Base-by-base conservation (phyloP, 2,329 filamentous ascomycete species). In the Sporothrix dimorphospora region DNA sequence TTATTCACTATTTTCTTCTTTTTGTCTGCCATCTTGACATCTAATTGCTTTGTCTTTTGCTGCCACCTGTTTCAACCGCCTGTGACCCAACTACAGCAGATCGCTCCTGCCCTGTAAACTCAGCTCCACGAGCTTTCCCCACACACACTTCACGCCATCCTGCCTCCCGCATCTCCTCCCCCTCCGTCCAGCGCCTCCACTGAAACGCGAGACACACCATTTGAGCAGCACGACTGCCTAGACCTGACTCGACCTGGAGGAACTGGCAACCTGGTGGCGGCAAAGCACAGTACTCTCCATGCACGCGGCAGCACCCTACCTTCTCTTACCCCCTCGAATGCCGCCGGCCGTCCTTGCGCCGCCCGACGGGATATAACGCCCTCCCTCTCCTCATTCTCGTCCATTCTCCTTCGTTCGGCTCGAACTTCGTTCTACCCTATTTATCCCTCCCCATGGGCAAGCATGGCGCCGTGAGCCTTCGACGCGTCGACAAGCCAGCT, bases 401-500 rank as follows among this genome's bases (percentile, higher is more conserved):
- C 38, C 14, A 19, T 51, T 49, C 24, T 70, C 16, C 6, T 68
- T 34, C n/a, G 4, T 7, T 24, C 53, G 12, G 2, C 27, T 19
- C 27, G 27, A 5, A 21, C 49, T 34, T 49, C 9, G 3, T 21
- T 21, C 14, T 40, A 51, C 34, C 16, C 21, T 49, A 16, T 14
- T 0, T 19, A 51, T 40, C 16, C n/a, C n/a, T 24, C 66, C 38
- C 24, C 49, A 71, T 72, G 71, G 65, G 65, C 63, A 72, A 61
- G 21, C 49, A 74, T 72, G 69, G 72, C 61, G 38, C 63, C 12
- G 34, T 38, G 24, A 57, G 53, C 47, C 34, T 63, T 7, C 65
- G 65, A 47, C 70, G 63, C 55, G 21, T 57, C 30, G 68, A 53
- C 68, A 65, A 65, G 59, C 27, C 27, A 5, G 12, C 16, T 38